Evolutionary conservation across 2,329 filamentous ascomycete species (phyloP), one percentile per base, ranked within the genome.

Genomic region (Keithomyces neogunnii): DNA sequence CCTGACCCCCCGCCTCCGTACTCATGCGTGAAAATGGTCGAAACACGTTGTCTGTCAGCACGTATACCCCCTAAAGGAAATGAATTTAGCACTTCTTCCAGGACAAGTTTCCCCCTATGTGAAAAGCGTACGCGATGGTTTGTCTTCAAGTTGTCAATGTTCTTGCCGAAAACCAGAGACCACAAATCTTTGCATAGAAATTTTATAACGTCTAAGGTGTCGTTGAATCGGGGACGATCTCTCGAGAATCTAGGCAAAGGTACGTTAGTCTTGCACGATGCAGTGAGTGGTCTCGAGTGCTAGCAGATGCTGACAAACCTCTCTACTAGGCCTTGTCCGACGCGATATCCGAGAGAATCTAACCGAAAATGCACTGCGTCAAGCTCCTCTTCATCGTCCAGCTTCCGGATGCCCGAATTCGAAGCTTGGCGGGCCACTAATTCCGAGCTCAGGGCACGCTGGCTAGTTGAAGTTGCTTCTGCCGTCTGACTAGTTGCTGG

Each of bases 181-280:
- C 93, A 99, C 44, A 99, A 77, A 68, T 99, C 93, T 74, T 99
- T 99, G 80, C 93, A 99, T 47, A 99, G 77, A 64, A 99, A 97
- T 68, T 99, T 99, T 67, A 99, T 99, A 47, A 91, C 87, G 65
- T 97, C 93, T 42, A 99, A 81, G 3, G 91, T 91, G 61, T 96
- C 90, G 55, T 86, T 88, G 65, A 96, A 95, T 47, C 90, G 87
- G 40, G 92, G 89, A 48, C 89, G 80, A 66, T 95, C 88, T 63
- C 81, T 78, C 8, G 87, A 89, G 73, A 93, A 91, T 49, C 88
- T 90, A 47, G 28, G 45, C 54, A 19, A 43, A 11, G 4, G 9
- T 19, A 19, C 30, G 33, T 6, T 19, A 19, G 19, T 19, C 19
- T 19, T 19, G 19, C 19, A 19, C 19, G 19, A 19, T 19, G 19